Conservation (phyloP, 306 rosid genomes). For the Morella rubra region DNA sequence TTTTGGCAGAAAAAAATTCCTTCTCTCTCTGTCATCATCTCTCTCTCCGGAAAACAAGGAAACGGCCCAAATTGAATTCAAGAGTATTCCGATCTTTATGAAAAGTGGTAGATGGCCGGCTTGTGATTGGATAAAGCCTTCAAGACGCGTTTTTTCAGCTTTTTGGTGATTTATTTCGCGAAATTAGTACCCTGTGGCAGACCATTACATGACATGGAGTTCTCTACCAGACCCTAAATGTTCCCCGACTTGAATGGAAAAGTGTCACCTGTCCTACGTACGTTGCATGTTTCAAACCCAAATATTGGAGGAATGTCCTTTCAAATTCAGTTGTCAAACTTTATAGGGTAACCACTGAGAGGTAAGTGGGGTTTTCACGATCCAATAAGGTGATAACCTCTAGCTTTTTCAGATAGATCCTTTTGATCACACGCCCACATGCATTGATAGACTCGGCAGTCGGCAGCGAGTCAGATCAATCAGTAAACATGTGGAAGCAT, state of each 20-base stretch:
- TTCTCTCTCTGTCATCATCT: too few species aligned
- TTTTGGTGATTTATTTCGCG: not conserved
- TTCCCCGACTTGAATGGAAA: not conserved
- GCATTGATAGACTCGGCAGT: too few species aligned
- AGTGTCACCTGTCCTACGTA: conserved; percentile 13
- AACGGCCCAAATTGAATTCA: not conserved
- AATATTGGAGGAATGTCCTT: not conserved
- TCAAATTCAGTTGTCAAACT: not conserved
- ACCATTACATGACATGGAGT: too few species aligned
- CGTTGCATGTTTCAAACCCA: not conserved
- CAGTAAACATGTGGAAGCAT: not conserved
- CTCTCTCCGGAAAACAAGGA: too few species aligned
- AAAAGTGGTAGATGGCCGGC: conserved; percentile 18
- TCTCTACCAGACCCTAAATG: not conserved
- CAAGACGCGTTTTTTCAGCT: conserved; percentile 38
- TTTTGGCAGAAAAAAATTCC: too few species aligned
- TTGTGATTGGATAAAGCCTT: conserved; percentile 4
- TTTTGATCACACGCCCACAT: too few species aligned
- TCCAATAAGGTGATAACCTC: not conserved
- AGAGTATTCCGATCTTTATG: not conserved
- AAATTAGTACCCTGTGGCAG: too few species aligned
- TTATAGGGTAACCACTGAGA: not conserved
- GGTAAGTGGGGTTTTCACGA: not conserved
- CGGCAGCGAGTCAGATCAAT: not conserved
- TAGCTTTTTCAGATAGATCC: not conserved